phyloP scores from a whole-genome alignment of 257 asterid species.

The Salvia hispanica region DNA sequence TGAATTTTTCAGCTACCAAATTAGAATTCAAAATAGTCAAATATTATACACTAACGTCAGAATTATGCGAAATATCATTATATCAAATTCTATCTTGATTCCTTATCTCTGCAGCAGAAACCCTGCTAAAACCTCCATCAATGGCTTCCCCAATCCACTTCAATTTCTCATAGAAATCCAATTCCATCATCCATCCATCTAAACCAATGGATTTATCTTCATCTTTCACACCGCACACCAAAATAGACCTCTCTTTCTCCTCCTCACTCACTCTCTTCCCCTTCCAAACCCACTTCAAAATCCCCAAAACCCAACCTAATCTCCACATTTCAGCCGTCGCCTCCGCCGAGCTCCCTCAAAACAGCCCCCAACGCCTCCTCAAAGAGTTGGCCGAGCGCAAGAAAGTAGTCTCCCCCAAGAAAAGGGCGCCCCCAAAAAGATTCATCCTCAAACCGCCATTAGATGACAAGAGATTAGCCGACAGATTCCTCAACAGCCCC shows the following conservation, averaged over 20 bases:
- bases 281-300: conserved; percentile 59
- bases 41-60: too few relatives aligned
- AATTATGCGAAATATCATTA: too few relatives aligned
- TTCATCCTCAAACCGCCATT: conserved; percentile 87
- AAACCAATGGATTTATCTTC: conserved; percentile 67
- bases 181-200: conserved; percentile 5
- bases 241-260: conserved; percentile 68
- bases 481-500: conserved; percentile 92
- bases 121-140: conserved; percentile 57
- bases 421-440: conserved; percentile 66
- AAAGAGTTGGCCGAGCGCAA: conserved; percentile 85
- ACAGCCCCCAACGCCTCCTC: conserved; percentile 91
- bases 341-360: conserved; percentile 68
- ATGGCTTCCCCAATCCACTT: conserved; percentile 31
- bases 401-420: conserved; percentile 71
- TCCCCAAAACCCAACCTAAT: conserved; percentile 37
- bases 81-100: not conserved
- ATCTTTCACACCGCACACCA: conserved; percentile 50
- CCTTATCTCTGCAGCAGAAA: conserved; percentile 51
- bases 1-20: too few relatives aligned
- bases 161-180: conserved; percentile 4
- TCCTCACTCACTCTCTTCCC: conserved; percentile 66
- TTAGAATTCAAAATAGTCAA: too few relatives aligned
- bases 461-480: conserved; percentile 71
- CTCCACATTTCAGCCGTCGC: conserved; percentile 59